These are phyloP conservation scores for Coccomyxa subellipsoidea DNA, from an alignment of 163 green algal genomes.

Conservation along the genomic window DNA sequence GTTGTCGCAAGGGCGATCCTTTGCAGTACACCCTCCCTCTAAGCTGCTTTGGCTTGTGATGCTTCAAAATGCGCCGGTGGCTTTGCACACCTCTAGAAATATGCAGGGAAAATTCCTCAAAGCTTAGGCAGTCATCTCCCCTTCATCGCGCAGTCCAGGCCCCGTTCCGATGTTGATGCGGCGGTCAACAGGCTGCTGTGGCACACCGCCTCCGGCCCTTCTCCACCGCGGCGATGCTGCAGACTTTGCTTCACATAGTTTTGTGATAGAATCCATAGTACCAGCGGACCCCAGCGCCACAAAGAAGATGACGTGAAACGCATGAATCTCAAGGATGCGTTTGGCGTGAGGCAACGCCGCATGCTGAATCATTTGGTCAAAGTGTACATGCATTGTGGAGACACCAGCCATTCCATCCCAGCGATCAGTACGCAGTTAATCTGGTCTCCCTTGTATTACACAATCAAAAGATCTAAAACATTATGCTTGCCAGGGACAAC, in stretches of 20 bases:
- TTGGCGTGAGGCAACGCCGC: background rate
- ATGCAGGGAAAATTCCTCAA: background rate
- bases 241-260: background rate
- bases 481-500: no score
- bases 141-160: background rate
- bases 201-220: background rate
- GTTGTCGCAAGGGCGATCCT: no score
- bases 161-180: background rate
- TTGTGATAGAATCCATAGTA: background rate
- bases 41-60: no score
- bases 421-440: no score
- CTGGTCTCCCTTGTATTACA: no score
- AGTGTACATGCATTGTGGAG: no score
- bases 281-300: background rate
- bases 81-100: no score
- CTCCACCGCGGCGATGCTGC: background rate
- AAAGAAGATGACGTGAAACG: background rate
- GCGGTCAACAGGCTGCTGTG: background rate
- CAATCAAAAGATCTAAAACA: no score
- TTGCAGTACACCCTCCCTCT: no score
- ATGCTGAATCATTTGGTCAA: background rate
- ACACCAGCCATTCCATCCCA: no score
- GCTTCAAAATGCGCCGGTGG: no score
- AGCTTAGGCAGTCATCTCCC: background rate
- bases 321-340: background rate